A percentile compares a stretch with the other conserved stretches of the same genome.
phyloP scores from a whole-genome alignment of 2,329 filamentous ascomycete genomes.

The Penicillium sumatraense region DNA sequence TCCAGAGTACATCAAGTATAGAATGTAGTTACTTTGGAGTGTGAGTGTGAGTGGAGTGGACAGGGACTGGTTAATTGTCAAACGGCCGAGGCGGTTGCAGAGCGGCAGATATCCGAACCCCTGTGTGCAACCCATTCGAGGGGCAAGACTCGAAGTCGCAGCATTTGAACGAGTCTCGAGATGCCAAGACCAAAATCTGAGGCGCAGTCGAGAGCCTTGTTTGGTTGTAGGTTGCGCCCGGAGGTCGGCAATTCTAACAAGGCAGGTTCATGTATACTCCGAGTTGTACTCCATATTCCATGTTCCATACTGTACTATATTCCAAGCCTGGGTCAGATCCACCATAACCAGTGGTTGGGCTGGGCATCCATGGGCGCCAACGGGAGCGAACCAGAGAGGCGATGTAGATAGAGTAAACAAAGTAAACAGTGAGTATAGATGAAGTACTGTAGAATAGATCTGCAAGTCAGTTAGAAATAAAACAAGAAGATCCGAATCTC shows the following conservation, averaged over 20 bases:
- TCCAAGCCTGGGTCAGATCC: background rate
- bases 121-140: background rate
- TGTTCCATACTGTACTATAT: background rate
- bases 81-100: background rate
- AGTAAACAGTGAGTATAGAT: too few species aligned
- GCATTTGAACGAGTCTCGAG: background rate
- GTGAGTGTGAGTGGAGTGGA: background rate
- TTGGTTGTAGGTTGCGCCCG: background rate
- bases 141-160: background rate
- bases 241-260: background rate
- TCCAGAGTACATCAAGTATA: too few species aligned
- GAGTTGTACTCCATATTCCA: background rate
- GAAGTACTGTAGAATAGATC: too few species aligned
- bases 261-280: too few species aligned
- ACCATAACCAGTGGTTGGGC: background rate
- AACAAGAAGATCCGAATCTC: background rate
- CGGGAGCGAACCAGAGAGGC: conserved; percentile 1
- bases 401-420: conserved; percentile 2
- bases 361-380: conserved; percentile 9
- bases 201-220: background rate
- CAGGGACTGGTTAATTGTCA: background rate
- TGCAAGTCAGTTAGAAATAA: too few species aligned
- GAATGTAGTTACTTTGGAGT: background rate
- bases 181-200: background rate
- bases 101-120: background rate